A percentile compares a stretch with the other conserved stretches of the same genome.
These are phyloP conservation scores for Geotrichum restrictum DNA, from an alignment of 1,139 yeast species.

Conservation along the genomic window DNA sequence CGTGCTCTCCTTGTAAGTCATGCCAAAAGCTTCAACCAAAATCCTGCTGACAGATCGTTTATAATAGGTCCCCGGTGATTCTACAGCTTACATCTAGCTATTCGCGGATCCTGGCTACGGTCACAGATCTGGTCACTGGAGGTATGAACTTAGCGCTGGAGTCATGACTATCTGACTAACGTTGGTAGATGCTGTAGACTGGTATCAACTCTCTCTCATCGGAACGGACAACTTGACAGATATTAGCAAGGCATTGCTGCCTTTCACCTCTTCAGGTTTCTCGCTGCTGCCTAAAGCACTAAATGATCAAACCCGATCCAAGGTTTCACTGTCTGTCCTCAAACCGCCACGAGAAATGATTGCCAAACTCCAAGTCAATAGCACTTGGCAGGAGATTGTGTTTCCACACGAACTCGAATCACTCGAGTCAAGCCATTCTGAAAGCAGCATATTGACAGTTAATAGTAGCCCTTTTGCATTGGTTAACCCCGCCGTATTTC, in stretches of 20 bases:
- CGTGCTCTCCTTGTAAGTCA: constrained; percentile 14
- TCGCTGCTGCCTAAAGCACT: constrained; percentile 6
- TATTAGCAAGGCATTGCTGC: constrained; percentile 3
- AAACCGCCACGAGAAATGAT: constrained; percentile 6
- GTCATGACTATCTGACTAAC: not conserved
- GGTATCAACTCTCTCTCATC: constrained; percentile 15
- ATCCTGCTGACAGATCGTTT: not conserved
- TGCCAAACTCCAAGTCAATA: not conserved
- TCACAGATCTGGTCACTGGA: constrained; percentile 3
- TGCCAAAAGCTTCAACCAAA: not conserved
- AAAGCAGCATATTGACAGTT: constrained; percentile 15
- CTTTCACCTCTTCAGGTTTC: constrained; percentile 15
- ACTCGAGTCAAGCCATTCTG: not conserved
- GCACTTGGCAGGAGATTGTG: constrained; percentile 5
- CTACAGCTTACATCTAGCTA: not conserved
- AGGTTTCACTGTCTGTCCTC: constrained; percentile 12
- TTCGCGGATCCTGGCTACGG: constrained; percentile 5
- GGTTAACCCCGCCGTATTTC: constrained; percentile 55
- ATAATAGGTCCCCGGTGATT: constrained; percentile 12
- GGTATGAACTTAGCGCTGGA: constrained; percentile 1
- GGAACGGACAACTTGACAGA: constrained; percentile 3
- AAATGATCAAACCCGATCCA: not conserved
- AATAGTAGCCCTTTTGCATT: constrained; percentile 52
- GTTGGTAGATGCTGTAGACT: constrained; percentile 15
- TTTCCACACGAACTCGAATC: constrained; percentile 1